Evolutionary conservation across 371 early-diverging fungal species (phyloP).

Genomic region (Rhizomucor pusillus): DNA sequence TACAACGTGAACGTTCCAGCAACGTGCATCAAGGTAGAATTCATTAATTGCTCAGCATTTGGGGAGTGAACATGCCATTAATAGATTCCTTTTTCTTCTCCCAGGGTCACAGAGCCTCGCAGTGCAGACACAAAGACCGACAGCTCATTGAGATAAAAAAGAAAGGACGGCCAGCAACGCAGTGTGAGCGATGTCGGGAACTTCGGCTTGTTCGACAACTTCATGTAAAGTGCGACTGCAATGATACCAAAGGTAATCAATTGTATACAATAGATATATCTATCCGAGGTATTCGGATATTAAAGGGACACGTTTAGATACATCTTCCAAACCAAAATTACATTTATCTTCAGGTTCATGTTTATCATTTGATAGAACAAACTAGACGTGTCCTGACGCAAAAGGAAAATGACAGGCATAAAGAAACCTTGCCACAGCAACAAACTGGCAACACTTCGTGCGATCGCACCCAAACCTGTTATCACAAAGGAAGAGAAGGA

Average conservation of each 20-base stretch:
- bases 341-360: too few relatives aligned
- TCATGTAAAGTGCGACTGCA: slow-evolving; percentile 73
- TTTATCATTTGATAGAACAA: too few relatives aligned
- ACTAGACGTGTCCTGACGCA: too few relatives aligned
- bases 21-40: slow-evolving; percentile 41
- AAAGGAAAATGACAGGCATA: too few relatives aligned
- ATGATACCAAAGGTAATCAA: slow-evolving; percentile 11
- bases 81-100: not conserved
- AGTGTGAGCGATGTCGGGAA: slow-evolving; percentile 73
- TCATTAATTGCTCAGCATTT: not conserved
- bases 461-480: slow-evolving; percentile 19
- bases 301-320: too few relatives aligned
- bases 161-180: slow-evolving; percentile 82
- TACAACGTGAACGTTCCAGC: slow-evolving; percentile 14
- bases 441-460: slow-evolving; percentile 1
- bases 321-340: too few relatives aligned
- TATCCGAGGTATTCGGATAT: too few relatives aligned
- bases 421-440: not conserved
- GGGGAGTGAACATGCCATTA: too few relatives aligned
- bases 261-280: too few relatives aligned
- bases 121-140: slow-evolving; percentile 61
- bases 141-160: slow-evolving; percentile 64
- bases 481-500: too few relatives aligned
- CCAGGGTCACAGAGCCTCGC: slow-evolving; percentile 66
- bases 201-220: slow-evolving; percentile 69